Base-by-base conservation (phyloP, 768 basidiomycete genomes). In the Leccinum longicurvipes region DNA sequence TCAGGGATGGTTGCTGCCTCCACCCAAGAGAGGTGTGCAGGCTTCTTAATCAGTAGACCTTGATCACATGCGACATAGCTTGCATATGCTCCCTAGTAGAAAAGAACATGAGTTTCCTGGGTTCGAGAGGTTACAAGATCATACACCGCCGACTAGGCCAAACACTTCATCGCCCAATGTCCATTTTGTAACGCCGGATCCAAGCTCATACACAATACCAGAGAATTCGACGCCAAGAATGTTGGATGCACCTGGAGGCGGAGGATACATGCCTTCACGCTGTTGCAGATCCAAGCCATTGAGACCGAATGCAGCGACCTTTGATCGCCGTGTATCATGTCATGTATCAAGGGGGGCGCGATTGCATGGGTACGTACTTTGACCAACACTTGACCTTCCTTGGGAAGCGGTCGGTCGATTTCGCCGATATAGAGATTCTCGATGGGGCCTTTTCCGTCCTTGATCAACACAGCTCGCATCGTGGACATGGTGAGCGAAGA, bases 191-290 rank as follows among this genome's bases (percentile, higher is more conserved):
- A 80, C 79, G 27, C 70, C 75, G 15, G 75, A 64, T 0, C 86
- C 86, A 14, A 87, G 60, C 47, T 80, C 75, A 34, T 77, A 72
- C 47, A 93, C 77, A 3, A 65, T 67, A 6, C 91, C 90, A 23
- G 91, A 83, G 68, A 95, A 96, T 70, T 96, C 94, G 44, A 93
- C 89, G 4, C 94, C 93, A 9, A 95, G 78, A 66, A 94, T 86
- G 7, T 77, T 72, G 32, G 87, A 85, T 19, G 83, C 81, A 41
- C 86, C 87, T n/a, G 85, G 78, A 28, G 93, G 92, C n/a, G 79
- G 72, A 17, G 89, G 86, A 67, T 93, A 93, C n/a, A 68, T 63
- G 1, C 87, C 89, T 65, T 84, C 77, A 6, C 87, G 82, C 68
- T 91, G 93, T 6, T 60, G 50, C 52, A 92, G 77, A 65, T 95